Evolutionary conservation across 1,139 yeast genomes (phyloP).

Genomic region (Groenewaldozyma auringiensis): DNA sequence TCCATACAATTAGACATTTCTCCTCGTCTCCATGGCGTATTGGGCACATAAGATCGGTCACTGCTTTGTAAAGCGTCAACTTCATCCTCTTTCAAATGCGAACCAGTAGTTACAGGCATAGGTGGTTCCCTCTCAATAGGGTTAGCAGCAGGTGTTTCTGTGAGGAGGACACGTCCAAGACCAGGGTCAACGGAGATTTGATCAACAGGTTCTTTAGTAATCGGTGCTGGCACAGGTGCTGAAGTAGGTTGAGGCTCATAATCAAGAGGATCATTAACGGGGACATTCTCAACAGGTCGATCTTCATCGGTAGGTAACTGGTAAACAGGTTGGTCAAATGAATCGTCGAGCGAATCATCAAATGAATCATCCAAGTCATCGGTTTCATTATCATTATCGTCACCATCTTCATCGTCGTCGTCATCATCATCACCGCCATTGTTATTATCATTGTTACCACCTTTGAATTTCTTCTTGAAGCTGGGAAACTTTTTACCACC

Average conservation of each 20-base stretch:
- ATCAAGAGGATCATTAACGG: conserved; percentile 1
- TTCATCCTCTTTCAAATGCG: conserved; percentile 6
- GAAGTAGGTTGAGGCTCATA: not conserved
- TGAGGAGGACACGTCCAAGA: not conserved
- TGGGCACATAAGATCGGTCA: not conserved
- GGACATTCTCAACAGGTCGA: not conserved
- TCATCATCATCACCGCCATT: conserved; percentile 4
- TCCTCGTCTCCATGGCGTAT: not conserved
- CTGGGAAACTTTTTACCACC: conserved; percentile 3
- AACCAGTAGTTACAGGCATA: not conserved
- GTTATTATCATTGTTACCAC: conserved; percentile 3
- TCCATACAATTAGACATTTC: not conserved
- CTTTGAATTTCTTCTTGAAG: conserved; percentile 1
- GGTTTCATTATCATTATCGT: not conserved
- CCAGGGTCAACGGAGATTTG: not conserved
- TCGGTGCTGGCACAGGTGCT: not conserved
- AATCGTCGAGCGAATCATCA: not conserved
- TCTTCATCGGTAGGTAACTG: not conserved
- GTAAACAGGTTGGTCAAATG: not conserved
- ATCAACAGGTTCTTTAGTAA: not conserved
- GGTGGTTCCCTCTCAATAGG: not conserved
- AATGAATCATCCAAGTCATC: not conserved
- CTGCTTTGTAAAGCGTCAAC: not conserved
- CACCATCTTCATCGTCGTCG: not conserved
- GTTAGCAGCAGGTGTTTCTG: not conserved